Base-by-base conservation (phyloP, 768 basidiomycete genomes). In the Tubosaeta sp. region DNA sequence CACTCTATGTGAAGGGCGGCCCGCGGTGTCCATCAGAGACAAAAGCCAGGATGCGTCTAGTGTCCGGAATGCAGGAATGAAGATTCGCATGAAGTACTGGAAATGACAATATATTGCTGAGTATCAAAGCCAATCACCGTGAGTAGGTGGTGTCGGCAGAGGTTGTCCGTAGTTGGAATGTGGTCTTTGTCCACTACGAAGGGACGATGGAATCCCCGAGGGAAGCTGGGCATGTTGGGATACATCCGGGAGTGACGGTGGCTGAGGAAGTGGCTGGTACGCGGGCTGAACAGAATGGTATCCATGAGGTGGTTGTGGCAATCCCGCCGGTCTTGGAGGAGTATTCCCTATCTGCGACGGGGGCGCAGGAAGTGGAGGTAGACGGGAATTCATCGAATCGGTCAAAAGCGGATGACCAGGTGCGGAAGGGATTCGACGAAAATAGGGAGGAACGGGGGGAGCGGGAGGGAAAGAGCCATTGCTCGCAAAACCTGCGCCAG, bases 231-330 rank as follows among this genome's bases (percentile, higher is more conserved):
- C 43, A 27, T 60, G 65, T 27, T 67, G 67, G 46, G 68, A 58
- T 25, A 63, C 60, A 34, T 69, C 60, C 29, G 66, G 66, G 17
- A 66, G 60, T 33, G 69, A 58, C 17, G 74, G 72, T 0, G 66
- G 70, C 1, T 68, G 65, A 11, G 72, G 72, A 27, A 68, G 58
- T 14, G 70, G 65, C 50, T 62, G 72, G 52, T 65, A 72, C 17
- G 69, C 64, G 17, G 72, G 68, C 22, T 78, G 76, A n/a, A 71
- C 51, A 47, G 74, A 69, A 44, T 74, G 73, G 50, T 76, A 76
- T 49, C 68, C 70, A 22, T 71, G 57, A 12, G 76, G 81, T 25
- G 76, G 79, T 31, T 75, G 75, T 47, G 81, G 82, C 19, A 85
- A 70, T 58, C 76, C 75, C 8, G 77, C 72, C 34, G 74, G 76